Evolutionary conservation across 176 grass and related monocot species (phyloP), one percentile per base, ranked within the genome.

Genomic region (Sorghum bicolor): DNA sequence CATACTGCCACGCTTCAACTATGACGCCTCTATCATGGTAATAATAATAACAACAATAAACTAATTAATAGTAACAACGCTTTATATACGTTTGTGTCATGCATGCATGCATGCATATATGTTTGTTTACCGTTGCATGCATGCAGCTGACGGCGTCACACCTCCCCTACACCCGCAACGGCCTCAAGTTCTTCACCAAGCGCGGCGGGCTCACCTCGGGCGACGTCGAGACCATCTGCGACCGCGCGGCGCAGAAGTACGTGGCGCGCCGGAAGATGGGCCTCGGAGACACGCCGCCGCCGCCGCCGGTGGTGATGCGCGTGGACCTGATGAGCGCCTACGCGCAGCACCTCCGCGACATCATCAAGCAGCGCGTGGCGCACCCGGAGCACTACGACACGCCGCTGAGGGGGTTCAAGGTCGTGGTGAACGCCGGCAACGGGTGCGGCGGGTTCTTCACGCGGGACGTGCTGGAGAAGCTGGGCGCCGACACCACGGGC

Each of bases 171-270:
- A 97, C 94, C 16, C 89, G 94, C 47, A 97, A 97, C 64, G 94
- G 94, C 24, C 86, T 97, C 71, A 97, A 97, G 83, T 97, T 97
- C 87, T 97, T 97, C 83, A 97, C 90, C 47, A 90, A 83, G 67
- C 81, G 66, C 69, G 94, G 92, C 1, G 92, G 94, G 41, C 33
- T 94, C 19, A 75, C 38, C 28, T 92, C 94, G 9, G 74, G 38
- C 37, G 80, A 97, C 5, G 86, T 97, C 45, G 80, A 90, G 66
- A 81, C 63, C 12, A 90, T 97, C 64, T 97, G 94, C 44, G 89
- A 94, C 30, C 64, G 82, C 37, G 94, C 92, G 1, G 94, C 87
- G 10, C 10, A 25, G 4, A 97, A 94, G 76, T 90, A 88, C 47
- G 79, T 67, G 5, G 87, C 87, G 5, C 63, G n/a, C n/a, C n/a